A percentile compares a stretch with the other conserved stretches of the same genome.
These are phyloP conservation scores for Erythrobasidium yunnanense DNA, from an alignment of 768 basidiomycete species.

Conservation along the genomic window DNA sequence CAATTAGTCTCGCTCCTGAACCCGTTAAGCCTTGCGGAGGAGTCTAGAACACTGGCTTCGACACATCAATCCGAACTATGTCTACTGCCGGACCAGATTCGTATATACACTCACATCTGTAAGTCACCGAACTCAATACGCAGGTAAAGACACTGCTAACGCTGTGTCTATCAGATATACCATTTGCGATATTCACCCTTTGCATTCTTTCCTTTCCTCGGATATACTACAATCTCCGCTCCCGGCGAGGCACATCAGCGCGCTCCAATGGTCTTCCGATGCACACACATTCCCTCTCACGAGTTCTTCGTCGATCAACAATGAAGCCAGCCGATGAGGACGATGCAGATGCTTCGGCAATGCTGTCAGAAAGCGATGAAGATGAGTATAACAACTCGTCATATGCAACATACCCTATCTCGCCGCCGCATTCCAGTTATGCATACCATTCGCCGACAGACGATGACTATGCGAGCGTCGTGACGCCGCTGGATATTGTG, in stretches of 20 bases:
- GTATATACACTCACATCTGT: conserved; percentile 54
- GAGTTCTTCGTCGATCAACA: not conserved
- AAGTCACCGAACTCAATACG: not conserved
- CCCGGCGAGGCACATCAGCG: not conserved
- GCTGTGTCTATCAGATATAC: conserved; percentile 46
- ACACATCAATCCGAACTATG: conserved; percentile 43
- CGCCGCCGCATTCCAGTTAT: conserved; percentile 5
- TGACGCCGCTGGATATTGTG: conserved; percentile 13
- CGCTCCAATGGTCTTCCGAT: conserved; percentile 29
- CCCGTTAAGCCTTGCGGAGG: not conserved
- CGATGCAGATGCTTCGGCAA: conserved; percentile 11
- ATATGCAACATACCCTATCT: conserved; percentile 3
- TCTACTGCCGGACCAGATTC: conserved; percentile 58
- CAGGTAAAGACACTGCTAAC: not conserved
- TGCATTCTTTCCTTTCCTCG: conserved; percentile 38
- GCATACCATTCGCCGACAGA: conserved; percentile 21
- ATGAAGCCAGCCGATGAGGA: conserved; percentile 9
- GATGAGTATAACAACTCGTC: conserved; percentile 10
- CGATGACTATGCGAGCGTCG: conserved; percentile 3
- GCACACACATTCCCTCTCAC: conserved; percentile 8
- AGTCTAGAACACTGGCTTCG: conserved; percentile 31
- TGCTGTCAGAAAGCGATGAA: not conserved
- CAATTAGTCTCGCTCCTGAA: conserved; percentile 65
- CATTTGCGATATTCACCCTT: conserved; percentile 56
- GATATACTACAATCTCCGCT: not conserved